These are phyloP conservation scores for Neocucurbitaria cava DNA, from an alignment of 2,329 filamentous ascomycete species.

Conservation along the genomic window DNA sequence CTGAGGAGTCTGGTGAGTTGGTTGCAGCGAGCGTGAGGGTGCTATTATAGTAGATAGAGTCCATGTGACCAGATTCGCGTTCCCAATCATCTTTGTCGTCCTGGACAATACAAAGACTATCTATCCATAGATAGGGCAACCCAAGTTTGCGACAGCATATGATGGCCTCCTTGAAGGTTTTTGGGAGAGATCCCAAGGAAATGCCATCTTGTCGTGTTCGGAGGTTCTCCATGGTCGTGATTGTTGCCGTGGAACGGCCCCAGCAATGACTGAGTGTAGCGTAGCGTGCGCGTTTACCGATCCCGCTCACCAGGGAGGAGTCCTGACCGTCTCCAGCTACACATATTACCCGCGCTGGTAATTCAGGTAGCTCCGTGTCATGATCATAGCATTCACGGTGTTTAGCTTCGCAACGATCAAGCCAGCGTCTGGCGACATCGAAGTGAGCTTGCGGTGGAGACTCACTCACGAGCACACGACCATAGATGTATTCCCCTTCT, in stretches of 20 bases:
- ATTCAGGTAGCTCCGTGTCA: neutral
- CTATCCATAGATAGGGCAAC: constrained; percentile 14
- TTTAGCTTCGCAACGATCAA: constrained; percentile 3
- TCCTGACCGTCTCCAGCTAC: neutral
- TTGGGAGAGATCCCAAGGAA: constrained; percentile 1
- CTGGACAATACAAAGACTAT: constrained; percentile 14
- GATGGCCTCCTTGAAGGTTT: constrained; percentile 6
- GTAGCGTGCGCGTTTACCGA: constrained; percentile 2
- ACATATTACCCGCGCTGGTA: constrained; percentile 6
- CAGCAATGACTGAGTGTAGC: constrained; percentile 33
- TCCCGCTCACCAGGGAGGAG: neutral
- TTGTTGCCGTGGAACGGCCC: constrained; percentile 35
- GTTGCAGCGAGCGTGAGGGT: constrained; percentile 9
- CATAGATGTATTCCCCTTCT: neutral
- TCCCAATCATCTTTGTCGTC: constrained; percentile 12
- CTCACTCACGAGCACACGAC: neutral
- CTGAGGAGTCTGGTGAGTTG: neutral
- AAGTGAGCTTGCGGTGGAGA: constrained; percentile 3
- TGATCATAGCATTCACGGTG: neutral
- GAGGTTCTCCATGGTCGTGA: neutral
- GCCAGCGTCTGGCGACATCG: constrained; percentile 3
- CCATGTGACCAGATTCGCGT: constrained; percentile 7
- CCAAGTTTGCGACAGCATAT: constrained; percentile 1
- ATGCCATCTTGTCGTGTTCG: neutral
- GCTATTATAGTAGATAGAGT: constrained; percentile 5